These are phyloP conservation scores for Arabis hirsuta DNA, from an alignment of 345 rosid genomes.

Conservation along the genomic window DNA sequence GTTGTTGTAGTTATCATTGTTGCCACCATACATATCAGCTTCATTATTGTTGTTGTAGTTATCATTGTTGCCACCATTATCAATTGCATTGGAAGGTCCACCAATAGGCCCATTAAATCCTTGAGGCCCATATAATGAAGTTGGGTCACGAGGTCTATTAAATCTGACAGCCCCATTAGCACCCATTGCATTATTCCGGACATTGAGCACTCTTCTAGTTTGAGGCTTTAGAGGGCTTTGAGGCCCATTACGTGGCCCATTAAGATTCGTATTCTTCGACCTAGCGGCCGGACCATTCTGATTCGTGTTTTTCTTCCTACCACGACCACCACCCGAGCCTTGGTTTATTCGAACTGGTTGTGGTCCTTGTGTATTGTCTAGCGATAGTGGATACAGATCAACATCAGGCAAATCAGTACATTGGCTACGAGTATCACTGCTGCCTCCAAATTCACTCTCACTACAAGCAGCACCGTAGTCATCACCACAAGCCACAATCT, in stretches of 20 bases:
- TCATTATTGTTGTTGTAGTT: slow-evolving; percentile 31
- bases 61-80: slow-evolving; percentile 27
- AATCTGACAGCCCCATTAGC: slow-evolving; percentile 16
- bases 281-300: background rate
- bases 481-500: slow-evolving; percentile 24
- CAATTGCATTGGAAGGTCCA: slow-evolving; percentile 25
- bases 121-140: slow-evolving; percentile 16
- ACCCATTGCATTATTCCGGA: slow-evolving; percentile 3
- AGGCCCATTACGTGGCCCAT: background rate
- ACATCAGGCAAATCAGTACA: slow-evolving; percentile 27
- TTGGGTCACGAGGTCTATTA: slow-evolving; percentile 18
- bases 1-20: slow-evolving; percentile 31
- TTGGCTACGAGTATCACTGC: slow-evolving; percentile 43
- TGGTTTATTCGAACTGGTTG: slow-evolving; percentile 10
- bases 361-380: too few species aligned
- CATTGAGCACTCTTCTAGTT: slow-evolving; percentile 24
- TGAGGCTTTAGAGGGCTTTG: slow-evolving; percentile 20
- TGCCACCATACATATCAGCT: slow-evolving; percentile 16
- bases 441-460: slow-evolving; percentile 42
- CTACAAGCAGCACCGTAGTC: slow-evolving; percentile 11
- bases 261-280: slow-evolving; percentile 12
- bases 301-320: background rate
- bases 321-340: background rate
- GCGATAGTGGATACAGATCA: slow-evolving; percentile 30
- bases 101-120: slow-evolving; percentile 29